Evolutionary conservation across 1,284 basidiomycete genomes (phyloP), one percentile per base, ranked within the genome.

Genomic region (Puccinia triticina): DNA sequence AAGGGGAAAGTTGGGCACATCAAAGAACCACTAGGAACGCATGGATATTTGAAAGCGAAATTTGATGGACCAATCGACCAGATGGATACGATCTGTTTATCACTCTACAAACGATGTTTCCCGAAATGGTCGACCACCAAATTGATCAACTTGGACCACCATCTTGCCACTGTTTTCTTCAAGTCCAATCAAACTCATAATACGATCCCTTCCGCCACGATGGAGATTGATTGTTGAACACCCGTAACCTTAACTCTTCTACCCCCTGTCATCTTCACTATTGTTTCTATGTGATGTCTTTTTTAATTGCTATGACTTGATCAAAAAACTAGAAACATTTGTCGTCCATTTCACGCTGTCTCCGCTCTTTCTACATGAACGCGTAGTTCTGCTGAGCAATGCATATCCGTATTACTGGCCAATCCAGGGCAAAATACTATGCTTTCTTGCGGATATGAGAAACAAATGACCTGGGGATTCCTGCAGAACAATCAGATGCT

Each of bases 41-140:
- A 99, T 86, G 97, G 96, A 16, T 98, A 98, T 88, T 96, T 94
- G 90, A 99, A 99, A 89, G 95, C 79, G 12, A 61, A 95, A 87
- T 99, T 99, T 87, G 96, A 98, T 86, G 94, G 94, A 0, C 93
- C 93, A 11, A 92, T 99, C 85, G 93, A 91, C 85, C 96, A 98
- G 88, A 97, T 98, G 95, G 95, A 96, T 85, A 95, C 94, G 8
- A 90, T 96, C 72, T 95, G 94, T 86, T 92, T 96, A 93, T 91
- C 91, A 69, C 86, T 97, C 83, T 96, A 96, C 88, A 97, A 96
- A 88, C 90, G 95, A 69, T 92, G 95, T 81, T 96, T 91, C 87
- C 95, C 95, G 2, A 93, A 92, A 86, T 96, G 94, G 92, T 83
- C 84, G 11, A 77, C 72, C 23, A 43, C 50, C 37, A 73, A 73